Conservation (phyloP, 2,329 filamentous ascomycete genomes). For the Pyricularia grisea region DNA sequence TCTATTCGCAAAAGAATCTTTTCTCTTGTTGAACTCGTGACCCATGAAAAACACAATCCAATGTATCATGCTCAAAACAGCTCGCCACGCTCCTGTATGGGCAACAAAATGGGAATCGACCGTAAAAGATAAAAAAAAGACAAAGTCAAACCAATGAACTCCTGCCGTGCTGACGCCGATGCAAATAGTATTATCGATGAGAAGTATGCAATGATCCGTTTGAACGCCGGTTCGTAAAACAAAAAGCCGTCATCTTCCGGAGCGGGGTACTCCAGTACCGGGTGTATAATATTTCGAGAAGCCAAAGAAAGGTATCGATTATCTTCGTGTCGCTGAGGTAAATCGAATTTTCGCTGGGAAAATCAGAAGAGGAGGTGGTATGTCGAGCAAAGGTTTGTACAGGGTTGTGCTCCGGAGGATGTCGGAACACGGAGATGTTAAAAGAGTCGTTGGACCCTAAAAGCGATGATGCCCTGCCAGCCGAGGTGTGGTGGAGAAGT, state of each 20-base stretch:
- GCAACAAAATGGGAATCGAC: constrained; percentile 1
- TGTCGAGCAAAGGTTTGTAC: constrained; percentile 22
- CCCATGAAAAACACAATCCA: constrained; percentile 25
- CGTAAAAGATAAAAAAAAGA: constrained; percentile 10
- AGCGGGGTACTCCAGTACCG: constrained; percentile 26
- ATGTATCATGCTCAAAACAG: constrained; percentile 28
- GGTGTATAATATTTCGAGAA: constrained; percentile 17
- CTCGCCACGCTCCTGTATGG: constrained; percentile 25
- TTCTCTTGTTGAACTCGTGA: constrained; percentile 4
- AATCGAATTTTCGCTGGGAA: constrained; percentile 14
- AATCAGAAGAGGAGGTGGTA: constrained; percentile 18
- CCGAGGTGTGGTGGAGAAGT: constrained; percentile 20
- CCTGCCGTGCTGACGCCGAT: constrained; percentile 39
- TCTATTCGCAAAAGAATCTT: constrained; percentile 4
- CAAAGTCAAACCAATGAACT: constrained; percentile 25
- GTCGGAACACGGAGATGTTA: constrained; percentile 14
- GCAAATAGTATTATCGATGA: constrained; percentile 23
- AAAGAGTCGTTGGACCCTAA: constrained; percentile 18
- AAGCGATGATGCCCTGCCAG: constrained; percentile 18
- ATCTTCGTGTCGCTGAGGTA: constrained; percentile 18
- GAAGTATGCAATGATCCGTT: constrained; percentile 33
- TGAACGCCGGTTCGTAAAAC: constrained; percentile 35
- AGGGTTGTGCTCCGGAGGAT: constrained; percentile 13
- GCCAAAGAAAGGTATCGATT: constrained; percentile 22
- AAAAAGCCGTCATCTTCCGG: constrained; percentile 30